Conservation (phyloP, 139 green algal genomes). For the Coelastrella sp. region DNA sequence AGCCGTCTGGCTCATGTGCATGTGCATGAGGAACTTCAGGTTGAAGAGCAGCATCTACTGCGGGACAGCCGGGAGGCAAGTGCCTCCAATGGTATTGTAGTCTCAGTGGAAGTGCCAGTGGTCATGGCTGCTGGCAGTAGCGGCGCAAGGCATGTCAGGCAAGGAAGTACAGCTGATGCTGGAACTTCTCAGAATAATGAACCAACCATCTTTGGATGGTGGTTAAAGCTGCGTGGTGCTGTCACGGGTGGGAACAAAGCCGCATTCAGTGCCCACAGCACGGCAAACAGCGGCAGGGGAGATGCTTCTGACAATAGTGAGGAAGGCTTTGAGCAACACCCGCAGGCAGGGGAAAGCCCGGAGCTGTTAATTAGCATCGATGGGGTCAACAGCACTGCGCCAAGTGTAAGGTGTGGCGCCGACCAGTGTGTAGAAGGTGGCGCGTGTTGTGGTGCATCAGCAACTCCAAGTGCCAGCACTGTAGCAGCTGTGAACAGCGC, state of each 20-base stretch:
- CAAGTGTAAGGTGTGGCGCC: too few relatives aligned
- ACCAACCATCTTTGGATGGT: too few relatives aligned
- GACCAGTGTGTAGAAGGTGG: too few relatives aligned
- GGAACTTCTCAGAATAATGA: not conserved
- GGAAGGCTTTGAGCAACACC: not conserved
- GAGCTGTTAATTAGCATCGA: not conserved
- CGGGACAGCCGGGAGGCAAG: not conserved
- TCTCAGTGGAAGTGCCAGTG: constrained; percentile 11
- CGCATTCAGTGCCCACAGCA: too few relatives aligned
- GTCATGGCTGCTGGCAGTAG: not conserved
- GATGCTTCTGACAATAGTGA: not conserved
- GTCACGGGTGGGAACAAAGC: too few relatives aligned
- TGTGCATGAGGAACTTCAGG: constrained; percentile 15
- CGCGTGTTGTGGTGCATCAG: too few relatives aligned
- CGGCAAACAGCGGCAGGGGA: too few relatives aligned
- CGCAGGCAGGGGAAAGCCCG: not conserved
- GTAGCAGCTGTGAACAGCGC: too few relatives aligned
- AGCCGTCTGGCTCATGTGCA: constrained; percentile 8
- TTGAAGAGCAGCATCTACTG: constrained; percentile 27
- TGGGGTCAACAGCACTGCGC: not conserved
- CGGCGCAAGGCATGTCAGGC: not conserved
- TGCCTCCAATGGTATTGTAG: not conserved
- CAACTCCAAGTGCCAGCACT: too few relatives aligned
- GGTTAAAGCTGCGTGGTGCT: too few relatives aligned
- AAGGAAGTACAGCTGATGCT: not conserved